These are phyloP conservation scores for Arthrobotrys sinensis DNA, from an alignment of 2,329 filamentous ascomycete species.

Conservation along the genomic window DNA sequence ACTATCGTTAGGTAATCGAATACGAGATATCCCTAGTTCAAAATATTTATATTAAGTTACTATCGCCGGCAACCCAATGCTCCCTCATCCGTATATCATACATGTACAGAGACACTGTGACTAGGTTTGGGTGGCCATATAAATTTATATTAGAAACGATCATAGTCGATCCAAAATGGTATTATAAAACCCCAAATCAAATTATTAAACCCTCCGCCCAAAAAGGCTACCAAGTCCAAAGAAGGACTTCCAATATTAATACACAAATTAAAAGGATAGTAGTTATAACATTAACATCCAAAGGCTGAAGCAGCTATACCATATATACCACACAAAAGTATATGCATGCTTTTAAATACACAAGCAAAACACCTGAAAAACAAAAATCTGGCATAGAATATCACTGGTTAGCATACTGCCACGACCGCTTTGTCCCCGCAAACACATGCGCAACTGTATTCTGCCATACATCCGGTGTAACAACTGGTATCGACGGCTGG, in stretches of 20 bases:
- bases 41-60: too few species aligned
- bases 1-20: too few species aligned
- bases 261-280: not conserved
- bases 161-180: not conserved
- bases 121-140: too few species aligned
- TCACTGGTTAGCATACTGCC: slow-evolving; percentile 58
- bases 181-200: not conserved
- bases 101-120: too few species aligned
- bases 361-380: not conserved
- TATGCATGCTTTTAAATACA: not conserved
- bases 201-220: not conserved
- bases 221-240: too few species aligned
- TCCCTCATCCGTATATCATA: too few species aligned
- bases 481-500: slow-evolving; percentile 50
- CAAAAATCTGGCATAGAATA: not conserved
- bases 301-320: not conserved
- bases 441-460: slow-evolving; percentile 63
- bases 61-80: too few species aligned
- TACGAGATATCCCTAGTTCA: too few species aligned
- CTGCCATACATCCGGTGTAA: slow-evolving; percentile 54
- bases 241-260: not conserved
- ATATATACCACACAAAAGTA: not conserved
- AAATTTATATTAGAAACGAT: too few species aligned
- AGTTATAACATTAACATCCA: not conserved
- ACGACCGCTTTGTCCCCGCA: slow-evolving; percentile 65